These are phyloP conservation scores for Sclerotinia sclerotiorum DNA, from an alignment of 2,329 filamentous ascomycete genomes.

Conservation along the genomic window DNA sequence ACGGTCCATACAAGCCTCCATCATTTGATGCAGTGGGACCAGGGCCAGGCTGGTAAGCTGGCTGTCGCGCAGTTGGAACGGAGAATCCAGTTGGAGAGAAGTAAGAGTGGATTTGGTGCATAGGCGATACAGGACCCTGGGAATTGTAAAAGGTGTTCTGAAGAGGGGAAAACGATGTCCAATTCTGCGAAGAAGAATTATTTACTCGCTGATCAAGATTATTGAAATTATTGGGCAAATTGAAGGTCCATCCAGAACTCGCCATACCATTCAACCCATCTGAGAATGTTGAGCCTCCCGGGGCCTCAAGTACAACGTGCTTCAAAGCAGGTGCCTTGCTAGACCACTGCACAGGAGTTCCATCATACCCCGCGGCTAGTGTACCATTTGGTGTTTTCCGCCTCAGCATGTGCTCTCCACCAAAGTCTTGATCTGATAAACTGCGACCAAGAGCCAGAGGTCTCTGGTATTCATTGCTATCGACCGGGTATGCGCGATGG, in stretches of 20 bases:
- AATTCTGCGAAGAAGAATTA: conserved; percentile 9
- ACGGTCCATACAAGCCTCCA: conserved; percentile 58
- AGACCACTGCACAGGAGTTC: conserved; percentile 69
- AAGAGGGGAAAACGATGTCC: conserved; percentile 27
- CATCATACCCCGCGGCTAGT: conserved; percentile 87
- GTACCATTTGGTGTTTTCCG: conserved; percentile 95
- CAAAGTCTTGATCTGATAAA: conserved; percentile 48
- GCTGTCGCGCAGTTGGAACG: conserved; percentile 59
- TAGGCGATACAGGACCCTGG: conserved; percentile 33
- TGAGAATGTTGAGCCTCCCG: conserved; percentile 32
- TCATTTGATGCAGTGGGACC: conserved; percentile 59
- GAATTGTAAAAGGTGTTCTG: conserved; percentile 32
- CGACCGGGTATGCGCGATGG: conserved; percentile 37
- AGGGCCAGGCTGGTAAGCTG: conserved; percentile 55
- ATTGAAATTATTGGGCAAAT: conserved; percentile 23
- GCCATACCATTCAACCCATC: conserved; percentile 24
- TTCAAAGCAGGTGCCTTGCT: conserved; percentile 76
- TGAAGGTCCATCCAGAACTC: conserved; percentile 6
- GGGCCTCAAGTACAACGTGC: conserved; percentile 72
- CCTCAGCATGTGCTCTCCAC: conserved; percentile 65
- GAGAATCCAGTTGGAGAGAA: conserved; percentile 46
- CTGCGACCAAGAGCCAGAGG: conserved; percentile 22
- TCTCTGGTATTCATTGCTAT: conserved; percentile 29
- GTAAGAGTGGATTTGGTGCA: conserved; percentile 33
- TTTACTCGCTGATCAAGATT: conserved; percentile 26